These are phyloP conservation scores for Lodderomyces beijingensis DNA, from an alignment of 1,139 yeast genomes.

Conservation along the genomic window DNA sequence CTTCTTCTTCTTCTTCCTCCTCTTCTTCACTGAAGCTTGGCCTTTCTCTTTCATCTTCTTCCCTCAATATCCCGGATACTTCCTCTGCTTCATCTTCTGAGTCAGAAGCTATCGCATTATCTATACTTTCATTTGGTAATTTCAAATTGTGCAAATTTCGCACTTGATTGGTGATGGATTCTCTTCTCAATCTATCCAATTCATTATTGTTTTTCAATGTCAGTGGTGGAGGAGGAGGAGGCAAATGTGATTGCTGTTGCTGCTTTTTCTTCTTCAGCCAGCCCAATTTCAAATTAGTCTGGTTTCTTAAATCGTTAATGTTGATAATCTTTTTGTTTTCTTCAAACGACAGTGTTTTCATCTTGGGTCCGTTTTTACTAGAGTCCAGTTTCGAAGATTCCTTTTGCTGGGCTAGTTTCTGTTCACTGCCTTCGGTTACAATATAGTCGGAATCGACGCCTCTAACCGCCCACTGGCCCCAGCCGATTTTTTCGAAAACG, in stretches of 20 bases:
- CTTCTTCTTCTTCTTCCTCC: conserved; percentile 2
- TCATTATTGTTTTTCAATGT: neutral
- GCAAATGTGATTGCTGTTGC: neutral
- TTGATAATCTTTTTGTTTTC: conserved; percentile 34
- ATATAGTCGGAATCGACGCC: conserved; percentile 48
- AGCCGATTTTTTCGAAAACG: conserved; percentile 88
- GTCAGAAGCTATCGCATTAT: conserved; percentile 37
- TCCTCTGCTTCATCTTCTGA: conserved; percentile 37
- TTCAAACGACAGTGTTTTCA: conserved; percentile 1
- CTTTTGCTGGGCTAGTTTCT: conserved; percentile 1
- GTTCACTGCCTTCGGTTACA: conserved; percentile 40
- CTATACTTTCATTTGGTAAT: conserved; percentile 36
- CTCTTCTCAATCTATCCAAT: conserved; percentile 33
- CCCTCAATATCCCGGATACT: conserved; percentile 10
- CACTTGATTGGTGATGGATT: conserved; percentile 49
- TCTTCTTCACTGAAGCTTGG: conserved; percentile 8
- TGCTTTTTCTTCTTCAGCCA: conserved; percentile 39
- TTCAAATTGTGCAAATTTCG: conserved; percentile 44
- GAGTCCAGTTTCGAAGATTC: conserved; percentile 13
- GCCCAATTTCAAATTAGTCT: conserved; percentile 37
- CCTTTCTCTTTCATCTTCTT: conserved; percentile 13
- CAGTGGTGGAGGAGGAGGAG: neutral
- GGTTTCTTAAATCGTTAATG: conserved; percentile 37
- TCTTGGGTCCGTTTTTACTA: conserved; percentile 14
- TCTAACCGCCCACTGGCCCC: conserved; percentile 97